Percentiles rank a stretch among this genome's conserved stretches.
These are phyloP conservation scores for Lepidium campestre DNA, from an alignment of 441 rosid genomes.

Conservation along the genomic window DNA sequence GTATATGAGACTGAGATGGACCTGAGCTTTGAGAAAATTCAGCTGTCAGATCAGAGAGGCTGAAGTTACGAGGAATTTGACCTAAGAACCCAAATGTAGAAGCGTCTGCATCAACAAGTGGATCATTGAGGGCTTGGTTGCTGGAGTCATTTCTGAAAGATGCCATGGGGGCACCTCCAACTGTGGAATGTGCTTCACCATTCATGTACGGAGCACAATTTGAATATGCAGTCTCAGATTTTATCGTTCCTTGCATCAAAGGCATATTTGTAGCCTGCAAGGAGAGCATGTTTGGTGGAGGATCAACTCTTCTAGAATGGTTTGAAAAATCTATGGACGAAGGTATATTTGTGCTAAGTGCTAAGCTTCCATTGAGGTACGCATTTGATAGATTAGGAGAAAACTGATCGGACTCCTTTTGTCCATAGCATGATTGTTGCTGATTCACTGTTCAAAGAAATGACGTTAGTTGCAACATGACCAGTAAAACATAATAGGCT, in stretches of 20 bases:
- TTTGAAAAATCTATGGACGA: slow-evolving; percentile 59
- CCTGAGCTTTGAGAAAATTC: slow-evolving; percentile 90
- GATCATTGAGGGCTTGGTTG: slow-evolving; percentile 61
- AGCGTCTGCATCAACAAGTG: slow-evolving; percentile 62
- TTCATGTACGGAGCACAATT: slow-evolving; percentile 56
- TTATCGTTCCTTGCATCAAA: slow-evolving; percentile 65
- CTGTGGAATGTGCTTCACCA: slow-evolving; percentile 60
- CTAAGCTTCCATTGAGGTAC: slow-evolving; percentile 56
- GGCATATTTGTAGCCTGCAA: slow-evolving; percentile 58
- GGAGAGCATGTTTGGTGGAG: slow-evolving; percentile 48
- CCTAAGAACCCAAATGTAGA: slow-evolving; percentile 71
- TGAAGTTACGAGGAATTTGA: slow-evolving; percentile 76
- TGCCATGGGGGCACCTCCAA: slow-evolving; percentile 55
- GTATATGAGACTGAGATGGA: slow-evolving; percentile 25
- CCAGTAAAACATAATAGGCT: not conserved
- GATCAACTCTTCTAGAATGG: slow-evolving; percentile 53
- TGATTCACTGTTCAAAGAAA: slow-evolving; percentile 51
- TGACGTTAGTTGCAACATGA: slow-evolving; percentile 16
- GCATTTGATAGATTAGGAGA: slow-evolving; percentile 42
- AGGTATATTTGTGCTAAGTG: slow-evolving; percentile 47
- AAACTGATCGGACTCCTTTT: slow-evolving; percentile 27
- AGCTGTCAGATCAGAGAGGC: slow-evolving; percentile 86
- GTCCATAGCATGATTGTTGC: slow-evolving; percentile 53
- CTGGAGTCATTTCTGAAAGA: slow-evolving; percentile 77
- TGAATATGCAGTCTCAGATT: slow-evolving; percentile 65